Conservation (phyloP, 225 moss, liverwort and hornwort species). For the Marchantia polymorpha region DNA sequence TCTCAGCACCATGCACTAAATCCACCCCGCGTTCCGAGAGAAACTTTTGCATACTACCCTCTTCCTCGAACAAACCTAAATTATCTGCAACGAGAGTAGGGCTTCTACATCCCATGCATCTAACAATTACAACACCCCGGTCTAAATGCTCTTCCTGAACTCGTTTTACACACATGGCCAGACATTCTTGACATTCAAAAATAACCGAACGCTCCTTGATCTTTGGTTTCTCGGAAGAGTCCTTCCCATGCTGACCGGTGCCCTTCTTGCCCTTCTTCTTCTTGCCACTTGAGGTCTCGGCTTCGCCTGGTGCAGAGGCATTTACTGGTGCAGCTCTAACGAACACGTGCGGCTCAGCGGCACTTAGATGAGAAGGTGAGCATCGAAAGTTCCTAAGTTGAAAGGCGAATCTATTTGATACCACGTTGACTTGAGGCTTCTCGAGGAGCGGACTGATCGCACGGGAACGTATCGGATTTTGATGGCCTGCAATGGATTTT, state of each 20-base stretch:
- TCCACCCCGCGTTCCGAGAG: slow-evolving; percentile 38
- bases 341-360: neutral
- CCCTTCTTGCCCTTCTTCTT: neutral
- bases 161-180: slow-evolving; percentile 31
- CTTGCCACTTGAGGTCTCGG: neutral
- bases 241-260: neutral
- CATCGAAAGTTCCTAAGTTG: neutral
- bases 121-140: slow-evolving; percentile 32
- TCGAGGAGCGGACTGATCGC: neutral
- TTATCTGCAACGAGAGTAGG: slow-evolving; percentile 38
- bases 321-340: neutral
- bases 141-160: slow-evolving; percentile 37
- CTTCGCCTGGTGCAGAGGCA: neutral
- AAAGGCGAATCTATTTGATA: neutral
- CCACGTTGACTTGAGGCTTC: neutral
- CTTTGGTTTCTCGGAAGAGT: neutral
- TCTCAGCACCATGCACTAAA: slow-evolving; percentile 21
- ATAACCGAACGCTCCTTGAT: slow-evolving; percentile 30
- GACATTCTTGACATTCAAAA: slow-evolving; percentile 31
- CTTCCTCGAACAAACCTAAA: slow-evolving; percentile 37
- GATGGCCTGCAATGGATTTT: neutral
- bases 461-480: neutral
- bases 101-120: slow-evolving; percentile 42
- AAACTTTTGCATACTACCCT: slow-evolving; percentile 39
- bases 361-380: neutral